Conservation (phyloP, 768 basidiomycete genomes). For the Mrakia hoshinonis region DNA sequence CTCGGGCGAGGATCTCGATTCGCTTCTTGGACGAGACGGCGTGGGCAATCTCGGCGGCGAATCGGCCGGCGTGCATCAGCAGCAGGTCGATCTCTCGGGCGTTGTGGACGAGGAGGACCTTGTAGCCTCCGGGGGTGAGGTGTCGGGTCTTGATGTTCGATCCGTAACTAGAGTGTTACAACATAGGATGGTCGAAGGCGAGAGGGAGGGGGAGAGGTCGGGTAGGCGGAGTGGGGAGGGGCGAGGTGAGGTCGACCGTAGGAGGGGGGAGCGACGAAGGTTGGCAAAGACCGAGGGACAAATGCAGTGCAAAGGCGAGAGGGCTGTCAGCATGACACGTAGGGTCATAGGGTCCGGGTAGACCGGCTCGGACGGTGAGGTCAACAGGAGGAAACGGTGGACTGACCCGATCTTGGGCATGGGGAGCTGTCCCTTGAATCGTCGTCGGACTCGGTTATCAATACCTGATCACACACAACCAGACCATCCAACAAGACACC, state of each 20-base stretch:
- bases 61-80: constrained; percentile 95
- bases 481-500: not conserved
- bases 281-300: not conserved
- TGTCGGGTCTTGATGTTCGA: constrained; percentile 87
- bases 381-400: not conserved
- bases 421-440: constrained; percentile 74
- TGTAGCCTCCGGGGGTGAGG: constrained; percentile 87
- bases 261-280: not conserved
- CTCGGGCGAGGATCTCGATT: constrained; percentile 76
- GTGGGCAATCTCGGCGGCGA: constrained; percentile 93
- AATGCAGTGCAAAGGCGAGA: not conserved
- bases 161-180: constrained; percentile 54
- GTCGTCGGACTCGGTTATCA: constrained; percentile 59
- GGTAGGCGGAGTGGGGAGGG: not conserved
- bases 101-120: constrained; percentile 93
- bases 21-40: constrained; percentile 93
- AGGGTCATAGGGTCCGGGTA: not conserved
- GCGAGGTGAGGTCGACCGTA: constrained; percentile 15
- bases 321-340: not conserved
- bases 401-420: constrained; percentile 81
- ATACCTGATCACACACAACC: constrained; percentile 50
- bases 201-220: not conserved
- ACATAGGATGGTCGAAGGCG: constrained; percentile 34
- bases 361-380: not conserved
- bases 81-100: constrained; percentile 87